Base-by-base conservation (phyloP, 352 stramenopile species). In the Plasmopara viticola region DNA sequence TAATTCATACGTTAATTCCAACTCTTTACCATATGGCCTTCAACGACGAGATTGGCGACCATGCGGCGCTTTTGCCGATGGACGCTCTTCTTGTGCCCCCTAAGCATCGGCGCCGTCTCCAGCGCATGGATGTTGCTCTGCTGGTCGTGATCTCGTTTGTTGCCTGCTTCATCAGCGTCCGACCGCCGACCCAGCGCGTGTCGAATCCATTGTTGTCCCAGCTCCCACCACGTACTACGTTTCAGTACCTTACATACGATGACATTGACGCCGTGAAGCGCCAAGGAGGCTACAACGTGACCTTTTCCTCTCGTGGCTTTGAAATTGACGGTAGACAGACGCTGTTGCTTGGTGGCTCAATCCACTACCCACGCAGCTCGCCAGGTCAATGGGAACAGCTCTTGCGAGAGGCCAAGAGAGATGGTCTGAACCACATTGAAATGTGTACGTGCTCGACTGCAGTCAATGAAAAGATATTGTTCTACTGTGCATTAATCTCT, bases 381-480 rank as follows among this genome's bases (percentile, higher is more conserved):
- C 54, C 56, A 0, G 66, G 40, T 1, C 77, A 77, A 62, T 90
- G 77, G 80, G 59, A 77, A 45, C 53, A 78, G 37, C 37, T 86
- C 31, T 52, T 90, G 34, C 58, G 59, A 48, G 80, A 84, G 45
- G 77, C 74, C 50, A 84, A 85, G 54, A 64, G 75, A 49, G 80
- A 88, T 52, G 75, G 80, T 38, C 66, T 86, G n/a, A 90, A 90
- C 52, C 70, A 85, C 37, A 48, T 90, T 12, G 69, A 86, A 37
- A 66, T 90, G 53, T 84, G 76, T 90, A 75, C 40, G 78, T 25
- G 20, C 20, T 25, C 20, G 1, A 25, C 20, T 25, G 20, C 20
- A 25, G 3, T 38, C 64, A 1, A 33, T 33, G 33, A 38, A 31
- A 34, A 25, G 34, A 41, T 8, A 38, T 18, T 14, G 20, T 56